These are phyloP conservation scores for Pseudogymnoascus sp. DNA, from an alignment of 2,329 filamentous ascomycete species.

Conservation along the genomic window DNA sequence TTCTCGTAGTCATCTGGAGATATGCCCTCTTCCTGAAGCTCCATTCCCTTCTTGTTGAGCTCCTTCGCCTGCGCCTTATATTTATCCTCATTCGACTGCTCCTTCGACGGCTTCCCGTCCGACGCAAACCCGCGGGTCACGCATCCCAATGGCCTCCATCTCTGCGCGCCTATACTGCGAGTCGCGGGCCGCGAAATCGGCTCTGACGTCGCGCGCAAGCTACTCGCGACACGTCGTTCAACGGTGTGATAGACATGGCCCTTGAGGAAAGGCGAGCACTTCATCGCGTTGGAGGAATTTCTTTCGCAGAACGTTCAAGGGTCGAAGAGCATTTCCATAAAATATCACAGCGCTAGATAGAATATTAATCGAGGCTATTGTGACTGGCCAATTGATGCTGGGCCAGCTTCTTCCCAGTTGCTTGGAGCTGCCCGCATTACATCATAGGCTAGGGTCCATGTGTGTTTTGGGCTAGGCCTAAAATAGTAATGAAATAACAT, in stretches of 20 bases:
- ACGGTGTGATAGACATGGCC: background rate
- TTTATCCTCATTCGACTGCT: background rate
- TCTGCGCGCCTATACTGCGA: background rate
- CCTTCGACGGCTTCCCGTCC: background rate
- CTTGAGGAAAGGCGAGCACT: conserved; percentile 1
- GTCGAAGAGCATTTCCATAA: background rate
- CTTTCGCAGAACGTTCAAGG: background rate
- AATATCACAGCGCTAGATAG: background rate
- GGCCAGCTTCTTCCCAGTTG: background rate
- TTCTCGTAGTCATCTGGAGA: conserved; percentile 23
- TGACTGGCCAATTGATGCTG: conserved; percentile 1
- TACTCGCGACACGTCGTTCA: background rate
- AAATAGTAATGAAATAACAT: too few species aligned
- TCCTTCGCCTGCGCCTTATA: conserved; percentile 20
- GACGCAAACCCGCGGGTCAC: background rate
- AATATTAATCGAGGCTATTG: background rate
- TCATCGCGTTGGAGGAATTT: background rate
- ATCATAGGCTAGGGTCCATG: background rate
- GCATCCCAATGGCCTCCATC: background rate
- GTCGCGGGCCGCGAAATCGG: too few species aligned
- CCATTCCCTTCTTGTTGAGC: conserved; percentile 29
- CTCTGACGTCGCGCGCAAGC: background rate
- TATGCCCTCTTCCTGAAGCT: conserved; percentile 32
- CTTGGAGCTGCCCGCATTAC: background rate
- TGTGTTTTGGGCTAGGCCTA: too few species aligned